Conservation (phyloP, 2,329 filamentous ascomycete species). For the Graphilbum ipis-grandicollis region DNA sequence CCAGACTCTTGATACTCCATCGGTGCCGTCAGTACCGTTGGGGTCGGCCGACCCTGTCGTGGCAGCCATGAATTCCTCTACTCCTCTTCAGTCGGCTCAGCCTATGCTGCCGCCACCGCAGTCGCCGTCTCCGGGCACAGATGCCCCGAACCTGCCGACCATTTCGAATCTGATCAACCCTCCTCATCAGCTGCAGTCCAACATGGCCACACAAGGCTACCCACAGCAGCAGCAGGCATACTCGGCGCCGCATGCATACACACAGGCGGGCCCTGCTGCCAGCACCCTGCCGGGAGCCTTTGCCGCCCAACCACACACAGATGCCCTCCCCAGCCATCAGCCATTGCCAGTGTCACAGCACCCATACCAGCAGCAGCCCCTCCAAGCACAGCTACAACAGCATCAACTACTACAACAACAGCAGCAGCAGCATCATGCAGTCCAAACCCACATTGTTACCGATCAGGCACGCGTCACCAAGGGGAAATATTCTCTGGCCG, state of each 20-base stretch:
- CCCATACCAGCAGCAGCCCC: constrained; percentile 7
- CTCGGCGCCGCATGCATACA: constrained; percentile 7
- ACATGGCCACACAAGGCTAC: constrained; percentile 17
- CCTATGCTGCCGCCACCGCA: constrained; percentile 13
- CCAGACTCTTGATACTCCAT: constrained; percentile 8
- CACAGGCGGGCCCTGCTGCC: constrained; percentile 6
- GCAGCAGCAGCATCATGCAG: constrained; percentile 6
- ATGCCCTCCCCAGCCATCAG: background rate
- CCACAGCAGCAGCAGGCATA: constrained; percentile 10
- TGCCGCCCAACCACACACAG: background rate
- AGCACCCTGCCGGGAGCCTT: background rate
- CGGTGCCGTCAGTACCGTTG: no score
- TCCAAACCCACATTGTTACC: constrained; percentile 9
- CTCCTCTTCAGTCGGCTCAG: constrained; percentile 13
- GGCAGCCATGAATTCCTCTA: constrained; percentile 17
- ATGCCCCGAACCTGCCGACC: constrained; percentile 55
- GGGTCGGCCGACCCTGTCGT: no score
- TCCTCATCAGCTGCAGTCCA: constrained; percentile 32
- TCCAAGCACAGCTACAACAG: constrained; percentile 7
- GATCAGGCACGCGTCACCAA: constrained; percentile 55
- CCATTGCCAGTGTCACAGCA: constrained; percentile 14
- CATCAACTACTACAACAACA: constrained; percentile 6
- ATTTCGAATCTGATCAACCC: constrained; percentile 74
- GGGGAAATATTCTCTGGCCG: constrained; percentile 86
- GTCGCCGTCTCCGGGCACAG: constrained; percentile 23